Base-by-base conservation (phyloP, 257 asterid species). In the Nicotiana obtusifolia region DNA sequence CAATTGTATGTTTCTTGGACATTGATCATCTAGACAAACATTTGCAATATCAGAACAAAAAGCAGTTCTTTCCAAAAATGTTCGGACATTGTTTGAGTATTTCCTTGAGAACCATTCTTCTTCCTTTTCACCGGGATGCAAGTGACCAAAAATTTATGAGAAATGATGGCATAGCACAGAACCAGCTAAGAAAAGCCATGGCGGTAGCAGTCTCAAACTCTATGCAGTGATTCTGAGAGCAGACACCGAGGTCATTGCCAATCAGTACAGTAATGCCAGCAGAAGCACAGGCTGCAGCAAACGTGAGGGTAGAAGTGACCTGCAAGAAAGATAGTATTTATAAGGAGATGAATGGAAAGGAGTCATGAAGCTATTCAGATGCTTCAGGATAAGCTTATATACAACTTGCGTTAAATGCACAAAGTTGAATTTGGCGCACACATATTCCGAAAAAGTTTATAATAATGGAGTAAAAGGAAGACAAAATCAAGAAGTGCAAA, bases 191-290 rank as follows among this genome's bases (percentile, higher is more conserved):
- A 86, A 95, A 95, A 73, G 99, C 92, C 97, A 94, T 95, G 22
- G 99, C 97, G 31, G 99, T 94, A 35, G 99, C 94, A 52, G 97
- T 90, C 90, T 93, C 95, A 82, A 95, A 94, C 88, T 94, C 89
- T 52, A 92, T 84, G 88, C 99, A 95, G 85, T 93, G 97, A 82
- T 94, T 95, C 86, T 81, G 89, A 54, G 85, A 85, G 76, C 99
- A 95, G 28, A 86, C 90, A 16, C 91, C 94, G 9, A 94, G 90
- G 83, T 95, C 98, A 19, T 94, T 94, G 75, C 97, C 97, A 0
- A 95, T 91, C 26, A 95, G 93, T 64, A 95, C 99, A 7, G 99
- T 95, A 73, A 95, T 95, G 86, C 99, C 99, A 11, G 99, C 99
- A 71, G 97, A 91, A 61, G 98, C 97, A 86, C 97, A 94, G 20